phyloP scores from a whole-genome alignment of 805 yeast species.

The Debaryomyces prosopidis region DNA sequence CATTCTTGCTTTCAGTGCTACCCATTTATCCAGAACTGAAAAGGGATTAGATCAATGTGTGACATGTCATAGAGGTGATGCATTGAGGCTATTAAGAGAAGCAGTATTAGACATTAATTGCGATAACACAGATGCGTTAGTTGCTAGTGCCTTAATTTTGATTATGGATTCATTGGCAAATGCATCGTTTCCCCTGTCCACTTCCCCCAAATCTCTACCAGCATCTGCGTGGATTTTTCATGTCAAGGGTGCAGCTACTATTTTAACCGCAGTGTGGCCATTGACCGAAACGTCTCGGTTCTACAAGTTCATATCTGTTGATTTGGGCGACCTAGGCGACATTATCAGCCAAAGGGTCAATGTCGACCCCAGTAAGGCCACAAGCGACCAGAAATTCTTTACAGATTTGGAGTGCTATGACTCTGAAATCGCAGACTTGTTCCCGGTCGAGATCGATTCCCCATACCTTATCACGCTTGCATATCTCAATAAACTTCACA shows the following conservation, averaged over 20 bases:
- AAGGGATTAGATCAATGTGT: constrained; percentile 78
- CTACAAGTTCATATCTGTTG: constrained; percentile 64
- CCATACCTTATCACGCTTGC: constrained; percentile 89
- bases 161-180: constrained; percentile 94
- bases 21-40: constrained; percentile 80
- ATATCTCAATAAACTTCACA: constrained; percentile 77
- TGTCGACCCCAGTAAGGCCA: constrained; percentile 15
- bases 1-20: constrained; percentile 85
- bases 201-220: constrained; percentile 65
- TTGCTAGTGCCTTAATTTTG: constrained; percentile 84
- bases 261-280: constrained; percentile 95
- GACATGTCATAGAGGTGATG: constrained; percentile 85
- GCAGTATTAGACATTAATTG: constrained; percentile 83
- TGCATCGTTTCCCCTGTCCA: constrained; percentile 62
- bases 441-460: constrained; percentile 79
- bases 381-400: constrained; percentile 24
- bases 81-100: constrained; percentile 74
- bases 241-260: constrained; percentile 95
- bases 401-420: constrained; percentile 81
- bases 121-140: constrained; percentile 89
- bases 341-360: constrained; percentile 45
- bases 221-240: constrained; percentile 97
- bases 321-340: constrained; percentile 86
- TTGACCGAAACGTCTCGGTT: constrained; percentile 48
- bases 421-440: constrained; percentile 77